These are phyloP conservation scores for Platanus orientalis DNA, from an alignment of 164 flowering plant genomes.

Conservation along the genomic window DNA sequence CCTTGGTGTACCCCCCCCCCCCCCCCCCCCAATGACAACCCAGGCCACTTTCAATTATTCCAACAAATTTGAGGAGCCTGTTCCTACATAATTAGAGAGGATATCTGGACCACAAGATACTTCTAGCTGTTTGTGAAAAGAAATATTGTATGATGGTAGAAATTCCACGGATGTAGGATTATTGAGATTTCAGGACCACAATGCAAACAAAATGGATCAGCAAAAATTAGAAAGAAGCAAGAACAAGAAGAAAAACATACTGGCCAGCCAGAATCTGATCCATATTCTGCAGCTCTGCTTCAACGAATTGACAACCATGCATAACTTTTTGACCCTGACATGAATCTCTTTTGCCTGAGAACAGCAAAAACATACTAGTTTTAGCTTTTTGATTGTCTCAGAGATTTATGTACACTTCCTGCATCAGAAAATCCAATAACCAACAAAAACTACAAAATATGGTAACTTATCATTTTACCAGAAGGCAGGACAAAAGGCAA, in stretches of 20 bases:
- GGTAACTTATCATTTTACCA: constrained; percentile 35
- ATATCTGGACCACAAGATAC: neutral
- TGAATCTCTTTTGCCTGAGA: constrained; percentile 54
- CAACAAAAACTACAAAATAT: neutral
- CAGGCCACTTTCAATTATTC: constrained; percentile 24
- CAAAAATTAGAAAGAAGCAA: neutral
- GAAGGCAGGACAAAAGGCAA: constrained; percentile 58
- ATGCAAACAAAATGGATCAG: neutral
- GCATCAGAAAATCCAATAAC: neutral
- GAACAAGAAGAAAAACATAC: constrained; percentile 30
- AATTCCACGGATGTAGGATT: neutral
- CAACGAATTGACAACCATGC: constrained; percentile 63
- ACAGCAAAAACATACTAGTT: neutral
- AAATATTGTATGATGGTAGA: neutral
- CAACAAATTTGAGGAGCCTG: constrained; percentile 3
- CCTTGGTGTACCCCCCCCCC: constrained; percentile 11
- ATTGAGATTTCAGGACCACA: neutral
- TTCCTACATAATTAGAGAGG: neutral
- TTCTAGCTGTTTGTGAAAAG: neutral
- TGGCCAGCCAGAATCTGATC: constrained; percentile 61
- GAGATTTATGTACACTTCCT: neutral
- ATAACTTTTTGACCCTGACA: constrained; percentile 53
- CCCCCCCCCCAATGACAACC: neutral
- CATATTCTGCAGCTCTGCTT: constrained; percentile 67
- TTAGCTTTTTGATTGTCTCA: neutral